Evolutionary conservation across 139 green algal species (phyloP).

Genomic region (Pycnococcus provasolii): DNA sequence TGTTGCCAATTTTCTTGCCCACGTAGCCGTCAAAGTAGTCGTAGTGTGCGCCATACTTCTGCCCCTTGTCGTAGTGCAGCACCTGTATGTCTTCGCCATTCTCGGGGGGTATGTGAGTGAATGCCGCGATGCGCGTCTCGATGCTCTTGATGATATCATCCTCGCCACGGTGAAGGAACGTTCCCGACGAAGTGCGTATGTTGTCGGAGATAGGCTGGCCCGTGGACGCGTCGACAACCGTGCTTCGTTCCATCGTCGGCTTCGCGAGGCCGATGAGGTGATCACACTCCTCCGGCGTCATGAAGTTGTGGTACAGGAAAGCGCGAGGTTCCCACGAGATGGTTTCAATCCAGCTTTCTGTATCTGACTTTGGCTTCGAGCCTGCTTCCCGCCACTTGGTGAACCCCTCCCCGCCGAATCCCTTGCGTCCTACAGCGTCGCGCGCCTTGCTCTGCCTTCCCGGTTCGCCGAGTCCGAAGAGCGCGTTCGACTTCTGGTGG

Average conservation of each 20-base stretch:
- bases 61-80: constrained; percentile 54
- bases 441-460: no score
- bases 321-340: constrained; percentile 14
- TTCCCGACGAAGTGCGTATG: constrained; percentile 31
- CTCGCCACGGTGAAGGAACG: constrained; percentile 40
- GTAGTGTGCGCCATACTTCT: constrained; percentile 74
- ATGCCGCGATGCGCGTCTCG: constrained; percentile 50
- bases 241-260: constrained; percentile 16
- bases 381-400: no score
- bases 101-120: constrained; percentile 47
- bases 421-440: no score
- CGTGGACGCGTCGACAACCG: constrained; percentile 5
- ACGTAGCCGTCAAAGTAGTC: constrained; percentile 66
- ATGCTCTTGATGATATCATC: constrained; percentile 45
- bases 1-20: constrained; percentile 18
- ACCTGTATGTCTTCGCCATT: constrained; percentile 71
- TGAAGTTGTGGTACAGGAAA: constrained; percentile 23
- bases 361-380: no score
- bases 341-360: neutral
- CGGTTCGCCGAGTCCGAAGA: no score
- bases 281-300: constrained; percentile 25
- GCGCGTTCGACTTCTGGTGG: neutral
- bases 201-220: neutral
- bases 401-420: no score
- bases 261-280: constrained; percentile 22